Base-by-base conservation (phyloP, 2,329 filamentous ascomycete genomes). In the Periconia macrospinosa region DNA sequence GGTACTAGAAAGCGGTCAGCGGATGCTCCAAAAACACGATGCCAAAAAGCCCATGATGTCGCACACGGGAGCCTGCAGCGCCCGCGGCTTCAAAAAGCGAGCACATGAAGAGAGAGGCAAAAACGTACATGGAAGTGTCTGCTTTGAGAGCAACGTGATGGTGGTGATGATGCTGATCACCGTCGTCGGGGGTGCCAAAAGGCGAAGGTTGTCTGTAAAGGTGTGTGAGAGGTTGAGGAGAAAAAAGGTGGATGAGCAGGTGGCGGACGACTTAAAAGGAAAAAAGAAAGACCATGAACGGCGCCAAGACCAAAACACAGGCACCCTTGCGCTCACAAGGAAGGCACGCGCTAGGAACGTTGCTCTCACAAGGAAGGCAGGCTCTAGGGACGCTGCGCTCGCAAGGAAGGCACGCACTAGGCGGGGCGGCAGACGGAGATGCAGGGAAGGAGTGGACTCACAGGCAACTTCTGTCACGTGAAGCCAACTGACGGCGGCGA, bases 1-100 rank as follows among this genome's bases (percentile, higher is more conserved):
- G 19, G 14, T 19, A 33, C 35, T 30, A 19, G 30, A 18, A 41
- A 45, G 41, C 42, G 41, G 55, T 55, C 49, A 55, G 46, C 20
- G 49, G 45, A 15, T 35, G 44, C 17, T 51, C 20, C 40, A 52
- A 52, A 47, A 49, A 23, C 3, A 3, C 8, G 23, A 27, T n/a
- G 23, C 23, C 23, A 3, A 27, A 27, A 8, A 27, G 23, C 23
- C 23, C 8, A 8, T 27, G 23, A 27, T 3, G 23, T 27, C 8
- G 23, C 23, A 27, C 23, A 27, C 23, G 23, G 23, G 8, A 27
- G 23, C 3, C 23, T 27, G 23, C 23, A 27, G 8, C 23, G 23
- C 23, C 23, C 23, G 23, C 23, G 23, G 23, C 23, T 8, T 27
- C 23, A 27, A 27, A 27, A 27, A 27, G 8, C 23, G 8, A 27